phyloP scores from a whole-genome alignment of 441 rosid genomes.

The Pelargonium australe region DNA sequence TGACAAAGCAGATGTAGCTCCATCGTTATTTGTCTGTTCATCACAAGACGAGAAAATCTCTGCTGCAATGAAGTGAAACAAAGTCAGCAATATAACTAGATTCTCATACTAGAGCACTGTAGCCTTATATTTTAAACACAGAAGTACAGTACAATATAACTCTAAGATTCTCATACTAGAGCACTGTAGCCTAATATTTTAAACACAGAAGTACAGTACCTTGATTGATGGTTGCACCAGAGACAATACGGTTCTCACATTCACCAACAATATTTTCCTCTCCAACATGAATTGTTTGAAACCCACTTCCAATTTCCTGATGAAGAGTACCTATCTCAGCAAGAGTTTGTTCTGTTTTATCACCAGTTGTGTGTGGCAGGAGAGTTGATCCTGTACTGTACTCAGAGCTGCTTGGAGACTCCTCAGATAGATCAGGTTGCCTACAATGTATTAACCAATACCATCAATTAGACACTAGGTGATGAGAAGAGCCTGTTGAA shows the following conservation, averaged over 20 bases:
- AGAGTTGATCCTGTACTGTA: conserved; percentile 80
- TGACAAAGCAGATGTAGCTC: conserved; percentile 44
- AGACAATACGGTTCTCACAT: conserved; percentile 37
- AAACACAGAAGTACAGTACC: conserved; percentile 29
- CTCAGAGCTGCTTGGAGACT: conserved; percentile 84
- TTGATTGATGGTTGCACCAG: conserved; percentile 35
- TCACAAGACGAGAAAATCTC: conserved; percentile 38
- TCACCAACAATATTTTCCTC: conserved; percentile 24
- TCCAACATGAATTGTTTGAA: conserved; percentile 20
- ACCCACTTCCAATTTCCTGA: conserved; percentile 29
- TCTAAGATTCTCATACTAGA: not conserved
- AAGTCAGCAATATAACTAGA: conserved; percentile 13
- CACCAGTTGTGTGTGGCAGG: conserved; percentile 35
- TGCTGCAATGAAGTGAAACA: conserved; percentile 27
- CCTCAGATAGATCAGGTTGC: conserved; percentile 78
- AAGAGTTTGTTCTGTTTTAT: conserved; percentile 39
- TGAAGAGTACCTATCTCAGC: conserved; percentile 36
- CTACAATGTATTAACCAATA: conserved; percentile 31
- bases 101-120: not conserved
- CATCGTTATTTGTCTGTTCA: conserved; percentile 33
- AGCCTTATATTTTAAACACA: conserved; percentile 4
- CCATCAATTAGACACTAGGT: conserved; percentile 14
- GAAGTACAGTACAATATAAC: conserved; percentile 24
- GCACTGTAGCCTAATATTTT: conserved; percentile 4
- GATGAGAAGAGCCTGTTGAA: conserved; percentile 17